Conservation (phyloP, 331 rosid species). For the Erythrophleum ivorense region DNA sequence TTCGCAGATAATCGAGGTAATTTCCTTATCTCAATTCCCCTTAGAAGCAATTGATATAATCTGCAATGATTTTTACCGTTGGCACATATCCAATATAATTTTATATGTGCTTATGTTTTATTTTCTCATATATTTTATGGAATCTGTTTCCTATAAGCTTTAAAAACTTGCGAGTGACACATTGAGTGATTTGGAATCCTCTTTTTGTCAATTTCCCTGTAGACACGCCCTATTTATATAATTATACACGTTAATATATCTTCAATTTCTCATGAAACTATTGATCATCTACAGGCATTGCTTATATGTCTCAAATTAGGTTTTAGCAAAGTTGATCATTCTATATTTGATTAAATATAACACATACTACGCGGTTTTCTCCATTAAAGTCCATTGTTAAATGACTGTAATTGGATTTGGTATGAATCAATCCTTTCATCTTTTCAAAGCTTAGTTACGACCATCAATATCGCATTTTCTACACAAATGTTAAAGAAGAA, state of each 20-base stretch:
- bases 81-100: neutral
- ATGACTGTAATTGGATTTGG: neutral
- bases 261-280: neutral
- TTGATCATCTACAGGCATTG: neutral
- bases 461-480: neutral
- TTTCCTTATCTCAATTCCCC: neutral
- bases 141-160: neutral
- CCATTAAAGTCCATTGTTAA: neutral
- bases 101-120: neutral
- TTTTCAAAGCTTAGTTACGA: neutral
- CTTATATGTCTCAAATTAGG: neutral
- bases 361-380: neutral
- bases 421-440: neutral
- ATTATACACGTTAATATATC: neutral
- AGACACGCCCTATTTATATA: neutral
- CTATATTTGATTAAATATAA: neutral
- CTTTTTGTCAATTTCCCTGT: neutral
- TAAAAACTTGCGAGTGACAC: neutral
- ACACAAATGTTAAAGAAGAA: neutral
- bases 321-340: too few species aligned
- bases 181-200: neutral
- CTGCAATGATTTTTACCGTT: neutral
- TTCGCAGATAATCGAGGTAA: conserved; percentile 91
- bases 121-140: neutral
- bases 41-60: neutral